phyloP scores from a whole-genome alignment of 179 eudicot genomes.

The Monotropa hypopitys region DNA sequence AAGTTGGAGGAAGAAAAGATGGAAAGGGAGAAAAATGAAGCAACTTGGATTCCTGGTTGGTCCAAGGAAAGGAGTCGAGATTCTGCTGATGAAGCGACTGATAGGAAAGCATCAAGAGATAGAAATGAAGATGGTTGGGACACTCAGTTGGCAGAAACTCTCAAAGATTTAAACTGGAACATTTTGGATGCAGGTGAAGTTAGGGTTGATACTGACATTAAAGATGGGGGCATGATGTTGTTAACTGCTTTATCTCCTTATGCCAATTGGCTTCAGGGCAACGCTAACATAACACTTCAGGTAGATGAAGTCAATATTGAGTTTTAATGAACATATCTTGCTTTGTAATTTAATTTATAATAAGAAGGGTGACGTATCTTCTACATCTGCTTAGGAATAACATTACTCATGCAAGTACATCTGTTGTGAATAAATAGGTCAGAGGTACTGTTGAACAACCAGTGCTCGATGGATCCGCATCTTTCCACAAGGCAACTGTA shows the following conservation, averaged over 20 bases:
- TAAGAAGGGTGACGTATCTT: not conserved
- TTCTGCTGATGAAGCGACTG: conserved; percentile 43
- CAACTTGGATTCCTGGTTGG: conserved; percentile 74
- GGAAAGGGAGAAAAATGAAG: conserved; percentile 47
- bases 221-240: conserved; percentile 99
- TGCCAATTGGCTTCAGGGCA: conserved; percentile 95
- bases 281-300: conserved; percentile 95
- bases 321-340: not conserved
- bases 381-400: not conserved
- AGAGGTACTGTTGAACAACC: conserved; percentile 99
- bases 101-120: conserved; percentile 55
- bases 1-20: conserved; percentile 47
- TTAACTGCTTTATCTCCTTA: conserved; percentile 89
- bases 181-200: conserved; percentile 91
- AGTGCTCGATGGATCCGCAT: conserved; percentile 92
- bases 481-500: conserved; percentile 86
- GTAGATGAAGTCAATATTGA: conserved; percentile 22
- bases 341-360: not conserved
- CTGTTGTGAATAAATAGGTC: conserved; percentile 41
- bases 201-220: conserved; percentile 97
- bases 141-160: conserved; percentile 82
- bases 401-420: conserved; percentile 14
- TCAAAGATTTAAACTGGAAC: conserved; percentile 88
- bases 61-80: conserved; percentile 48
- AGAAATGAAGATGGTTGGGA: conserved; percentile 92